Percentiles rank a stretch among this genome's conserved stretches.
phyloP scores from a whole-genome alignment of 257 asterid genomes.

The Linderniella brevidens region DNA sequence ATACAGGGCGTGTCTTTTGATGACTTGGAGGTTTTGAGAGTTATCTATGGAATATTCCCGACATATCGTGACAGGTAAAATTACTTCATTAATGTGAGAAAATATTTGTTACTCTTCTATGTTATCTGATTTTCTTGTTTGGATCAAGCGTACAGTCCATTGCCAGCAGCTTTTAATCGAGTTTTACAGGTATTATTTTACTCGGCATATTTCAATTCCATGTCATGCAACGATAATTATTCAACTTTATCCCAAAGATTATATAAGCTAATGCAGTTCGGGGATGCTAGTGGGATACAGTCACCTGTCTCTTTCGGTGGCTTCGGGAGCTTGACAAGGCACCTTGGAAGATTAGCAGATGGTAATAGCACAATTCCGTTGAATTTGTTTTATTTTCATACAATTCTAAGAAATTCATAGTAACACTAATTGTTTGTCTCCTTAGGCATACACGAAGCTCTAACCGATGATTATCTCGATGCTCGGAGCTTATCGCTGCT shows the following conservation, averaged over 20 bases:
- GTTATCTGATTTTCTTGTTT: not conserved
- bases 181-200: slow-evolving; percentile 47
- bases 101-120: not conserved
- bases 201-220: too few relatives aligned
- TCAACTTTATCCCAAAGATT: too few relatives aligned
- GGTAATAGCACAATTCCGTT: slow-evolving; percentile 21
- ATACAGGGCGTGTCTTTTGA: slow-evolving; percentile 49
- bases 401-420: not conserved
- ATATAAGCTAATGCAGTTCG: slow-evolving; percentile 34
- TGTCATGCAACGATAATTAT: too few relatives aligned
- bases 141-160: slow-evolving; percentile 31
- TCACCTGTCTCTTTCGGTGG: slow-evolving; percentile 98
- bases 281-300: slow-evolving; percentile 96
- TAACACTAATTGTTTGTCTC: not conserved
- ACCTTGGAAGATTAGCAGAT: slow-evolving; percentile 65
- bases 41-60: slow-evolving; percentile 81
- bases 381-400: not conserved
- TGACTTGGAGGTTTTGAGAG: slow-evolving; percentile 64
- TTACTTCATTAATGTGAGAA: not conserved
- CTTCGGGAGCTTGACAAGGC: slow-evolving; percentile 95
- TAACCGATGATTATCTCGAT: slow-evolving; percentile 47
- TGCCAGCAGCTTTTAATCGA: slow-evolving; percentile 81
- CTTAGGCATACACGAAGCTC: slow-evolving; percentile 68
- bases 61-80: slow-evolving; percentile 79
- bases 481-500: slow-evolving; percentile 57